Conservation (phyloP, 768 basidiomycete species). For the Suillus discolor region DNA sequence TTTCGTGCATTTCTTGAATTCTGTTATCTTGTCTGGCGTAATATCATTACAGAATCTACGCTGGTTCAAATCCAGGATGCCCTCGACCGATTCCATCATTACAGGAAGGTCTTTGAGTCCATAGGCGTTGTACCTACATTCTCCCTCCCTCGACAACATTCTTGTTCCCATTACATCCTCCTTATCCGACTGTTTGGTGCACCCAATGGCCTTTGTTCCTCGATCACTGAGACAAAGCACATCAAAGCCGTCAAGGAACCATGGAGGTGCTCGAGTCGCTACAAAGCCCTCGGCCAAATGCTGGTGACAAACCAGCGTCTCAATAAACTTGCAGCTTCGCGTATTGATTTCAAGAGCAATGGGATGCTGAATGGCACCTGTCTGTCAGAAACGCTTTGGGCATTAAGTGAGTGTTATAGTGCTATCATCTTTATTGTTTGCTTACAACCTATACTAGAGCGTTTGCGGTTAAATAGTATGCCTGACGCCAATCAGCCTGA, state of each 20-base stretch:
- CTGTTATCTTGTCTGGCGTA: too few relatives aligned
- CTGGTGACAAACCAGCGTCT: conserved; percentile 28
- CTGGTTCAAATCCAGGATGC: too few relatives aligned
- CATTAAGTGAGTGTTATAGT: too few relatives aligned
- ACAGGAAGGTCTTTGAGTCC: too few relatives aligned
- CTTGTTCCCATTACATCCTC: conserved; percentile 28
- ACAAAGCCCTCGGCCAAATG: conserved; percentile 35
- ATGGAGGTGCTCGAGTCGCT: conserved; percentile 33
- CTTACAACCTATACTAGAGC: not conserved
- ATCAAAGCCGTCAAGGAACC: conserved; percentile 29
- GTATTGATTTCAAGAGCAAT: conserved; percentile 16
- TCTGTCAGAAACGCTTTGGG: too few relatives aligned
- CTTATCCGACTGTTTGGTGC: conserved; percentile 27
- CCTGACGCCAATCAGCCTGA: too few relatives aligned
- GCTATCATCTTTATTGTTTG: not conserved
- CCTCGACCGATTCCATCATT: too few relatives aligned
- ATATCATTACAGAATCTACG: too few relatives aligned
- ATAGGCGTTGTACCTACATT: conserved; percentile 21
- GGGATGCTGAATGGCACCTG: not conserved
- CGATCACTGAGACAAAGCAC: too few relatives aligned
- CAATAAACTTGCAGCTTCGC: conserved; percentile 29
- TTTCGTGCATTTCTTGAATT: too few relatives aligned
- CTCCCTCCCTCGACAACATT: conserved; percentile 34
- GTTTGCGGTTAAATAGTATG: not conserved
- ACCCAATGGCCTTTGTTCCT: conserved; percentile 30